Conservation (phyloP, 331 rosid species). For the Rhamnella rubrinervis region DNA sequence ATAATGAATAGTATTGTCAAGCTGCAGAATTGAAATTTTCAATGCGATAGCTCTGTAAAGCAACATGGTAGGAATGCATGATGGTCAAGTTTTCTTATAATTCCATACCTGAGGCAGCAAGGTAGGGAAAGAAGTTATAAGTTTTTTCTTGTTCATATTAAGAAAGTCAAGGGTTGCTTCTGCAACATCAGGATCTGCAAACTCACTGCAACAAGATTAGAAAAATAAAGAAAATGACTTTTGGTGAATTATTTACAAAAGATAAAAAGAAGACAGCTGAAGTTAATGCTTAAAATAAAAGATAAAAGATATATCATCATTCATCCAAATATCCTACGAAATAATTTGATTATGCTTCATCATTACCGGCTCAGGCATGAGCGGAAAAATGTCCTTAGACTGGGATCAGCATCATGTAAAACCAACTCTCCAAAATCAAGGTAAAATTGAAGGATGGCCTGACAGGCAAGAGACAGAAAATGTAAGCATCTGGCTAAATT, state of each 20-base stretch:
- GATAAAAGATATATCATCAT: background rate
- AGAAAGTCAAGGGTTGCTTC: constrained; percentile 82
- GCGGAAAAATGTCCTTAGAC: constrained; percentile 75
- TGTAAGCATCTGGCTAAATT: constrained; percentile 4
- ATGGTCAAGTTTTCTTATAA: background rate
- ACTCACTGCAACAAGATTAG: constrained; percentile 68
- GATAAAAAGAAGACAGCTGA: constrained; percentile 3
- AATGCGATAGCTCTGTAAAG: constrained; percentile 4
- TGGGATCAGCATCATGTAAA: constrained; percentile 95
- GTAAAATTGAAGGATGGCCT: constrained; percentile 92
- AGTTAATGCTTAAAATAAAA: background rate
- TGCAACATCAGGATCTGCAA: constrained; percentile 87
- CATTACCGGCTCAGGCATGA: constrained; percentile 90
- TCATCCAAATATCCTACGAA: background rate
- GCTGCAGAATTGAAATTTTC: background rate
- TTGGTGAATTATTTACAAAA: constrained; percentile 1
- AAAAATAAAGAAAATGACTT: constrained; percentile 5
- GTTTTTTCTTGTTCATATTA: constrained; percentile 64
- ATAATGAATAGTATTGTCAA: background rate
- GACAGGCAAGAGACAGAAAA: constrained; percentile 23
- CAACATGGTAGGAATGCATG: background rate
- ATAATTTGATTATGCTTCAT: constrained; percentile 1
- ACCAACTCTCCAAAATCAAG: constrained; percentile 87
- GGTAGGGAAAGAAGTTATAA: constrained; percentile 68
- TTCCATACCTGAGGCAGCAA: constrained; percentile 80